Evolutionary conservation across 495 filamentous ascomycete genomes (phyloP).

Genomic region (Evernia prunastri): DNA sequence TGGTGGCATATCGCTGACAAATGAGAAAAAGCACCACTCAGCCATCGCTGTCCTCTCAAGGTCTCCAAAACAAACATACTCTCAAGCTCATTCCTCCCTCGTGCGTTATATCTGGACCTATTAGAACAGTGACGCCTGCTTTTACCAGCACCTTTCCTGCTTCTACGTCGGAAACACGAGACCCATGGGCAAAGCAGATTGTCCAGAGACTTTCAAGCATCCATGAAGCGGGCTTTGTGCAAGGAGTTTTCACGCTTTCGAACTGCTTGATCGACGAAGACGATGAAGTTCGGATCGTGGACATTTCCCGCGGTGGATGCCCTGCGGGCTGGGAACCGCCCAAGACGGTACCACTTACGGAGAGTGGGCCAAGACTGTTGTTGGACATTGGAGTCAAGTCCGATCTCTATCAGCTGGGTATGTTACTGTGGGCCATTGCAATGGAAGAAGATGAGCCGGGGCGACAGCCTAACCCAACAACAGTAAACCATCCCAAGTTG

Average conservation of each 20-base stretch:
- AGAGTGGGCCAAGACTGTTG: slow-evolving; percentile 84
- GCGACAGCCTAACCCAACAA: slow-evolving; percentile 42
- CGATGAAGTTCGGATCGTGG: slow-evolving; percentile 90
- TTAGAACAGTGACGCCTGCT: too few species aligned
- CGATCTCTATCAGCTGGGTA: slow-evolving; percentile 89
- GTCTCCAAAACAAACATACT: too few species aligned
- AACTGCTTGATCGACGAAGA: slow-evolving; percentile 89
- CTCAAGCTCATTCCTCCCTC: too few species aligned
- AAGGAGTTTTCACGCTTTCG: slow-evolving; percentile 93
- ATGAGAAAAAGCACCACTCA: too few species aligned
- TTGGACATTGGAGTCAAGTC: slow-evolving; percentile 99
- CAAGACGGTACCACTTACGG: slow-evolving; percentile 79
- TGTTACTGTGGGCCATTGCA: slow-evolving; percentile 93
- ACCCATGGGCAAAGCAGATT: slow-evolving; percentile 90
- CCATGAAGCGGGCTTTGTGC: slow-evolving; percentile 93
- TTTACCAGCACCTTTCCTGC: too few species aligned
- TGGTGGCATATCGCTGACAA: too few species aligned
- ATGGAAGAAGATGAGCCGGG: slow-evolving; percentile 88
- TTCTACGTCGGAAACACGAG: too few species aligned
- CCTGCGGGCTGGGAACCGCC: slow-evolving; percentile 98
- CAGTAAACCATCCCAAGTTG: background rate
- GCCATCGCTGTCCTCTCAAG: too few species aligned
- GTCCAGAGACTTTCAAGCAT: slow-evolving; percentile 86
- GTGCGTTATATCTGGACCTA: too few species aligned
- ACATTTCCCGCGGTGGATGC: slow-evolving; percentile 94